Evolutionary conservation across 768 basidiomycete species (phyloP).

Genomic region (Lenzites betulinus): DNA sequence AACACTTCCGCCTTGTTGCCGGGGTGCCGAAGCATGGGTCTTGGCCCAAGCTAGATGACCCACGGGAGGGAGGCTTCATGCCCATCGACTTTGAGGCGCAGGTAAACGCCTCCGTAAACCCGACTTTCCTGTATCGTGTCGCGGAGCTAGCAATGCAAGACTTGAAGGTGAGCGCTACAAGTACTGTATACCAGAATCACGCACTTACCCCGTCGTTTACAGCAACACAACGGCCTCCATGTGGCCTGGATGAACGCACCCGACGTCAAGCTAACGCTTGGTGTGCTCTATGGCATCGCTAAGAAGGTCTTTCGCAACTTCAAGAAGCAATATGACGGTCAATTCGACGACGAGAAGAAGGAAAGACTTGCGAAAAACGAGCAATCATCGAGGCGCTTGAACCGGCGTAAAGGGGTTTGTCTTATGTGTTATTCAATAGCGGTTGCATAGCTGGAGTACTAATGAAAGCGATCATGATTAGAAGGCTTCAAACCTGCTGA

Average conservation of each 20-base stretch:
- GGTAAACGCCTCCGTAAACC: not conserved
- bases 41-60: too few relatives aligned
- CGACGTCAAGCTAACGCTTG: not conserved
- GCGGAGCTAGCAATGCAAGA: not conserved
- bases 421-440: too few relatives aligned
- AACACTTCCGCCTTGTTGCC: too few relatives aligned
- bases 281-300: not conserved
- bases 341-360: not conserved
- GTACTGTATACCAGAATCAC: too few relatives aligned
- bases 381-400: too few relatives aligned
- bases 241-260: not conserved
- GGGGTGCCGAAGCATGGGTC: too few relatives aligned
- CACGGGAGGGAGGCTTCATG: not conserved
- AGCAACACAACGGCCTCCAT: too few relatives aligned
- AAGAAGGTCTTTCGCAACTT: not conserved
- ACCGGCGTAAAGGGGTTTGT: too few relatives aligned
- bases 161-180: not conserved
- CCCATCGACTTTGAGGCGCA: not conserved
- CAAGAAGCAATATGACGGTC: not conserved
- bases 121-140: not conserved
- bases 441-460: too few relatives aligned
- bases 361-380: not conserved
- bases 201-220: too few relatives aligned
- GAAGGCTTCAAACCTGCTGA: too few relatives aligned
- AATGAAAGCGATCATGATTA: too few relatives aligned